These are phyloP conservation scores for Rhizomucor pusillus DNA, from an alignment of 371 early-diverging fungal species.

Conservation along the genomic window DNA sequence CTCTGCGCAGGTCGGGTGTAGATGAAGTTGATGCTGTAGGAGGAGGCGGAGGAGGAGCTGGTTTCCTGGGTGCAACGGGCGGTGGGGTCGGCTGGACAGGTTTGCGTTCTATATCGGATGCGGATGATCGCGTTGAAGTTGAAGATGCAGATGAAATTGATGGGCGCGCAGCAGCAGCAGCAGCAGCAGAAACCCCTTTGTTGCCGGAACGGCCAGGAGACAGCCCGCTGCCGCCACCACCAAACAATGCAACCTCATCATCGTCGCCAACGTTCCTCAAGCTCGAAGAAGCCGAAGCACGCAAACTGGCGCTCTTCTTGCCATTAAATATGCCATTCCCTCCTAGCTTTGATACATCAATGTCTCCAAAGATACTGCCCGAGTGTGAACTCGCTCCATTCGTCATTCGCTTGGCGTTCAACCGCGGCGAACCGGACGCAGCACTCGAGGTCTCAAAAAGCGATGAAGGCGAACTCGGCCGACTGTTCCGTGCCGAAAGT, in stretches of 20 bases:
- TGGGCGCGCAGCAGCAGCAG: conserved; percentile 4
- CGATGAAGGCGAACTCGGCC: conserved; percentile 2
- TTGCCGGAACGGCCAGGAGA: neutral
- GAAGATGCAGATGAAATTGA: conserved; percentile 11
- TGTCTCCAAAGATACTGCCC: conserved; percentile 43
- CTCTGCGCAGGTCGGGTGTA: neutral
- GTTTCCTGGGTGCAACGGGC: neutral
- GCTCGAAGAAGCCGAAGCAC: neutral
- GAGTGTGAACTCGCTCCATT: neutral
- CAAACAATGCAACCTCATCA: conserved; percentile 32
- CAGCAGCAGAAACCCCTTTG: neutral
- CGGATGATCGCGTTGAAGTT: conserved; percentile 1
- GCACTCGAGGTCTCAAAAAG: neutral
- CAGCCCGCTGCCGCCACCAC: conserved; percentile 11
- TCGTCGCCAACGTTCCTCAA: conserved; percentile 5
- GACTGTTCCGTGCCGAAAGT: neutral
- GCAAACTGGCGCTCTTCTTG: neutral
- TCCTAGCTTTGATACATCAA: conserved; percentile 42
- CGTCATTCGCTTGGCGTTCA: conserved; percentile 7
- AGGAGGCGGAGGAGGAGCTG: conserved; percentile 11
- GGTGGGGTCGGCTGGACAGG: neutral
- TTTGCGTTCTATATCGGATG: neutral
- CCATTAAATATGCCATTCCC: conserved; percentile 7
- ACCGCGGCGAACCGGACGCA: conserved; percentile 14
- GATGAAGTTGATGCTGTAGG: conserved; percentile 10